Conservation (phyloP, 2,329 filamentous ascomycete species). For the Periconia sp. region DNA sequence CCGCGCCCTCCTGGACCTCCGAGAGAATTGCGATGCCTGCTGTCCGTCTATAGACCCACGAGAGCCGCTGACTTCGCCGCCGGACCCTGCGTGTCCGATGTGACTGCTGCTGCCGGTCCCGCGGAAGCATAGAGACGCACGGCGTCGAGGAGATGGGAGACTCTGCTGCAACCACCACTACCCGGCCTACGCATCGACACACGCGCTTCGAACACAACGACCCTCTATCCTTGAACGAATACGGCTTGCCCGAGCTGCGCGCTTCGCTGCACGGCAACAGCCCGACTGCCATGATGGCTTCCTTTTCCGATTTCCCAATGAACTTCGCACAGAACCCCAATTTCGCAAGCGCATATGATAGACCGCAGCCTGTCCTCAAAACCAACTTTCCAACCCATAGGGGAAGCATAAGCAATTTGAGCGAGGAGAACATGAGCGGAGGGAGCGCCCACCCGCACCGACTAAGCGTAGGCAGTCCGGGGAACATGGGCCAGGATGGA, state of each 20-base stretch:
- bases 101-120: conserved; percentile 20
- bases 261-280: conserved; percentile 32
- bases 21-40: too few species aligned
- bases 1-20: too few species aligned
- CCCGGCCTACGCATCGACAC: conserved; percentile 36
- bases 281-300: conserved; percentile 34
- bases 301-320: conserved; percentile 41
- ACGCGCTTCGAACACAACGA: conserved; percentile 40
- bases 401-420: conserved; percentile 37
- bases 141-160: conserved; percentile 34
- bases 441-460: conserved; percentile 35
- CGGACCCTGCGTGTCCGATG: too few species aligned
- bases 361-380: conserved; percentile 29
- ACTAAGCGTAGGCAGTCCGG: conserved; percentile 41
- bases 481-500: conserved; percentile 33
- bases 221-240: conserved; percentile 42
- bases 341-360: conserved; percentile 28
- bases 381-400: conserved; percentile 20
- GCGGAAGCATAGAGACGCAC: conserved; percentile 26
- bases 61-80: too few species aligned
- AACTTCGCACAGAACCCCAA: conserved; percentile 31
- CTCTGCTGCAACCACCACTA: conserved; percentile 25
- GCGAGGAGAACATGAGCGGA: conserved; percentile 39
- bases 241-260: conserved; percentile 39
- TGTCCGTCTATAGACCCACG: too few species aligned